Evolutionary conservation across 495 filamentous ascomycete species (phyloP).

Genomic region (Tetracladium setigerum): DNA sequence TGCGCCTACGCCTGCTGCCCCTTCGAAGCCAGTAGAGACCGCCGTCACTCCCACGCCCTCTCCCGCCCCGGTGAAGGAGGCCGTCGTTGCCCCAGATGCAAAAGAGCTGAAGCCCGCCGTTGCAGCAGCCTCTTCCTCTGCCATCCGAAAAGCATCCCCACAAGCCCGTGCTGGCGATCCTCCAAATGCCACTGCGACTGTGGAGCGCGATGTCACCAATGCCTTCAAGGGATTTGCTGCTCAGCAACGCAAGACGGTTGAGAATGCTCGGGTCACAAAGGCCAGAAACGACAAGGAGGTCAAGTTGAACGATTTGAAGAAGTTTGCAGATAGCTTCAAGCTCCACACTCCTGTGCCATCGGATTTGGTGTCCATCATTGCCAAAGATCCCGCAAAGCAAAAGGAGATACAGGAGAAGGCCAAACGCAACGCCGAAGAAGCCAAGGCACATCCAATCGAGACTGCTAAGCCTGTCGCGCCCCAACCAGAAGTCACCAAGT

Average conservation of each 20-base stretch:
- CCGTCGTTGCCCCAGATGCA: slow-evolving; percentile 12
- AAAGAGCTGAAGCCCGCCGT: slow-evolving; percentile 27
- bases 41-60: slow-evolving; percentile 20
- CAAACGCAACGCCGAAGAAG: slow-evolving; percentile 56
- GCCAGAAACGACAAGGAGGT: slow-evolving; percentile 77
- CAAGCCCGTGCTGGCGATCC: slow-evolving; percentile 31
- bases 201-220: slow-evolving; percentile 69
- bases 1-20: slow-evolving; percentile 14
- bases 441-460: slow-evolving; percentile 24
- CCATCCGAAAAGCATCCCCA: slow-evolving; percentile 31
- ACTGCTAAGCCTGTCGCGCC: slow-evolving; percentile 22
- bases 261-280: slow-evolving; percentile 66
- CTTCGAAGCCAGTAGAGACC: slow-evolving; percentile 23
- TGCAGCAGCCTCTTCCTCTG: slow-evolving; percentile 23
- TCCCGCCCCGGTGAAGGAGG: slow-evolving; percentile 17
- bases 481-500: slow-evolving; percentile 10
- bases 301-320: slow-evolving; percentile 89
- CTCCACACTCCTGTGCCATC: slow-evolving; percentile 82
- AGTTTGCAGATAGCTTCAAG: slow-evolving; percentile 91
- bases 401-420: slow-evolving; percentile 85
- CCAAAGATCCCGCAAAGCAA: slow-evolving; percentile 90
- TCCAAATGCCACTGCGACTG: slow-evolving; percentile 64
- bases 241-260: slow-evolving; percentile 44
- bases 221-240: slow-evolving; percentile 76
- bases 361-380: slow-evolving; percentile 89